These are phyloP conservation scores for Halteria grandinella DNA, from an alignment of 73 alveolate genomes.

Conservation along the genomic window DNA sequence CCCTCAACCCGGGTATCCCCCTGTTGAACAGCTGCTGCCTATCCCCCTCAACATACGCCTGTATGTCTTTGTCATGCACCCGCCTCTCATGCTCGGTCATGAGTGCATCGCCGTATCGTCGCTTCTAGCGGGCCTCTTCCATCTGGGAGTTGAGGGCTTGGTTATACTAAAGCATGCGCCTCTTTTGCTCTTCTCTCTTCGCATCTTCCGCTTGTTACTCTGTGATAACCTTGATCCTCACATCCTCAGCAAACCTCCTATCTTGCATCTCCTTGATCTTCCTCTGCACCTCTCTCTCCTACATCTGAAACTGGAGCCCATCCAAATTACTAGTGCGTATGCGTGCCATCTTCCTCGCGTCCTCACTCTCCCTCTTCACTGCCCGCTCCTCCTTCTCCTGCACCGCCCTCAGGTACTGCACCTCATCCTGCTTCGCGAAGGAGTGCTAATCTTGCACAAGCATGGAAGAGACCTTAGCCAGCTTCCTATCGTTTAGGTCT, in stretches of 20 bases:
- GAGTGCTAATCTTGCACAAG: background rate
- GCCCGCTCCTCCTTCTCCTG: conserved; percentile 12
- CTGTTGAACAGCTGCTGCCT: background rate
- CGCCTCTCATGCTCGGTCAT: conserved; percentile 71
- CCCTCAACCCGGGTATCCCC: conserved; percentile 5
- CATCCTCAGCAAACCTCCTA: conserved; percentile 26
- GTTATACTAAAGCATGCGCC: conserved; percentile 18
- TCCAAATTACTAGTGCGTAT: background rate
- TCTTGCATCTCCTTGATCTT: conserved; percentile 11
- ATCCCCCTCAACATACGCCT: conserved; percentile 57
- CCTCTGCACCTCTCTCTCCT: conserved; percentile 41
- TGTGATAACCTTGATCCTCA: background rate
- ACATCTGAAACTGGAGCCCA: conserved; percentile 17
- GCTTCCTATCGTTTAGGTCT: conserved; percentile 1
- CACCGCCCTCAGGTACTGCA: conserved; percentile 8
- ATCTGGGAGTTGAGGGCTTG: conserved; percentile 22
- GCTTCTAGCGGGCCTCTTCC: conserved; percentile 49
- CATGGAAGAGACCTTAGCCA: background rate
- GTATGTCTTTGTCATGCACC: conserved; percentile 55
- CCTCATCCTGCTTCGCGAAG: conserved; percentile 22
- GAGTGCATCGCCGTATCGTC: conserved; percentile 43
- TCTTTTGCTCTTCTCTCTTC: conserved; percentile 13
- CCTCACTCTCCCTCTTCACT: background rate
- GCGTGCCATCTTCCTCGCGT: background rate
- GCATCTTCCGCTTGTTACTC: background rate